Percentiles rank a stretch among this genome's conserved stretches.
Conservation (phyloP, 1,284 basidiomycete genomes). For the Flammula alnicola region DNA sequence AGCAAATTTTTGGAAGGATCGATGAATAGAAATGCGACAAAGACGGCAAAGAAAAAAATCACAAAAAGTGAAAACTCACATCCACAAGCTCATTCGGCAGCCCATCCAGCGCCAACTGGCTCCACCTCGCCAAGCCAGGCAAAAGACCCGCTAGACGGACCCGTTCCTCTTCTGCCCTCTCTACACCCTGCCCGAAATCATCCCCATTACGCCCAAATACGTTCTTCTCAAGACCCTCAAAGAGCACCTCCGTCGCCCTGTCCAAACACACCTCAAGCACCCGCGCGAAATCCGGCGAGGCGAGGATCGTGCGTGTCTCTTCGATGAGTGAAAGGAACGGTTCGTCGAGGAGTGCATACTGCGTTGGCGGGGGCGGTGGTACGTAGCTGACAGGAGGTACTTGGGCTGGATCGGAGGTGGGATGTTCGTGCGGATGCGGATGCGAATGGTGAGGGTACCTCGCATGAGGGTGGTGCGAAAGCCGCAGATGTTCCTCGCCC, state of each 20-base stretch:
- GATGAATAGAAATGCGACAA: constrained; percentile 1
- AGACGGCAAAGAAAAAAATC: constrained; percentile 5
- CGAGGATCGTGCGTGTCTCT: constrained; percentile 70
- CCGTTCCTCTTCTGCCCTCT: constrained; percentile 47
- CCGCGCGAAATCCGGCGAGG: constrained; percentile 70
- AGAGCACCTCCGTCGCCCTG: constrained; percentile 57
- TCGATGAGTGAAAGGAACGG: constrained; percentile 67
- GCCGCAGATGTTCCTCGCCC: too few species aligned
- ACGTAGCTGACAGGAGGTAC: too few species aligned
- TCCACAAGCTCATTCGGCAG: constrained; percentile 86
- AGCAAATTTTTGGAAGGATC: neutral
- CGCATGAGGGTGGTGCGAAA: constrained; percentile 16
- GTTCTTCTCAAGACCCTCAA: constrained; percentile 56
- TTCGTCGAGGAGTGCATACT: constrained; percentile 40
- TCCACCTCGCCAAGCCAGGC: constrained; percentile 80
- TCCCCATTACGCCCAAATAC: constrained; percentile 46
- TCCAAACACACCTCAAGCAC: constrained; percentile 76
- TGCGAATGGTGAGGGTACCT: constrained; percentile 37
- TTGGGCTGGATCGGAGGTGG: constrained; percentile 3
- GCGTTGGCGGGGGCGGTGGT: constrained; percentile 23
- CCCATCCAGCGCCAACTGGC: constrained; percentile 68
- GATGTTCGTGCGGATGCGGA: neutral
- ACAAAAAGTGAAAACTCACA: constrained; percentile 49
- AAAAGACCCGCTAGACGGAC: constrained; percentile 76
- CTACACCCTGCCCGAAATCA: constrained; percentile 22